phyloP scores from a whole-genome alignment of 1,139 yeast genomes.

The Maudiozyma humilis region DNA sequence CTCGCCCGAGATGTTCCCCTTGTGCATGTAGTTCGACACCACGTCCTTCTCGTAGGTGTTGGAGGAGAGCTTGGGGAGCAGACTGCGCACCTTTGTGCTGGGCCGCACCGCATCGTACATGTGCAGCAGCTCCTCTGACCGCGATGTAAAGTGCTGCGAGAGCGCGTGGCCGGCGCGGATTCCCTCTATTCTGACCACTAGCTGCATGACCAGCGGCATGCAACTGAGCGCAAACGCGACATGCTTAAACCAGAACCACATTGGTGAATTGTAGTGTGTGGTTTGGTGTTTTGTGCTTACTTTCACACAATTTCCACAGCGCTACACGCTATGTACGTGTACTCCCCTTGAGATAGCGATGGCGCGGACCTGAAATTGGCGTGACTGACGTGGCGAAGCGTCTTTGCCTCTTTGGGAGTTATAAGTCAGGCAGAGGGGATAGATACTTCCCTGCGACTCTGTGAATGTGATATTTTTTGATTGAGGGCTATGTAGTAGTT shows the following conservation, averaged over 20 bases:
- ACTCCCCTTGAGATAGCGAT: background rate
- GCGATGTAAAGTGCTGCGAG: background rate
- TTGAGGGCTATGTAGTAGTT: background rate
- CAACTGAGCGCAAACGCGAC: background rate
- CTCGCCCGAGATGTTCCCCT: conserved; percentile 1
- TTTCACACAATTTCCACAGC: no score
- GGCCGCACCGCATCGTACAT: background rate
- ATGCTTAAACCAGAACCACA: background rate
- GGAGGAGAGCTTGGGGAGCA: conserved; percentile 6
- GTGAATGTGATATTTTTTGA: background rate
- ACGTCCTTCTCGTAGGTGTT: conserved; percentile 11
- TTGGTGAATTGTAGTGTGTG: background rate
- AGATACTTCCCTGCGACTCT: no score
- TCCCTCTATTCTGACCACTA: background rate
- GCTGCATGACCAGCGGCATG: background rate
- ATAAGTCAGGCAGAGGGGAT: no score
- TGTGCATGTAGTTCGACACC: conserved; percentile 9
- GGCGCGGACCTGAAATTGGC: background rate
- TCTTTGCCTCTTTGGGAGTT: background rate
- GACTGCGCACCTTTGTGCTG: background rate
- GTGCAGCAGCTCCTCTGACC: background rate
- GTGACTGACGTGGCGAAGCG: background rate
- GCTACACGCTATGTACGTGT: no score
- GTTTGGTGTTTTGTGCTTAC: no score
- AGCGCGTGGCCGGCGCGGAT: background rate